Percentiles rank a stretch among this genome's conserved stretches.
Conservation (phyloP, 768 basidiomycete species). For the Daedaleopsis sinensis region DNA sequence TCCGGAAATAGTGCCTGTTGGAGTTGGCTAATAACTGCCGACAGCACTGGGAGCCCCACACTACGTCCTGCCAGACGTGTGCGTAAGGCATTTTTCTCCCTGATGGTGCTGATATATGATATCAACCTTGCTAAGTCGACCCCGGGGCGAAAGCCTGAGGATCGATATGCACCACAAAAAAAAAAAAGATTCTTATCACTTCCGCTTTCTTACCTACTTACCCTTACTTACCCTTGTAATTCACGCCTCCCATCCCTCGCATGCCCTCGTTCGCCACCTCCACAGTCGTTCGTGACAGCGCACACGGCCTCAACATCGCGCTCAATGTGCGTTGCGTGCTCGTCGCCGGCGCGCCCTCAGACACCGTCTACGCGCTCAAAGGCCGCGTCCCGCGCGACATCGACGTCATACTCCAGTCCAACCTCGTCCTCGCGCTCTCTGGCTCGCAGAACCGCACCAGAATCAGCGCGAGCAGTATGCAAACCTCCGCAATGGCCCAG, state of each 20-base stretch:
- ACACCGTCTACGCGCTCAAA: slow-evolving; percentile 34
- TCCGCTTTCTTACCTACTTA: background rate
- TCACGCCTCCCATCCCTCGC: background rate
- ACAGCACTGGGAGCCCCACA: too few species aligned
- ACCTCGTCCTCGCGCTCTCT: slow-evolving; percentile 54
- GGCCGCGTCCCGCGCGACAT: slow-evolving; percentile 40
- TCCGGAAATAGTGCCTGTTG: too few species aligned
- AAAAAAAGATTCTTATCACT: too few species aligned
- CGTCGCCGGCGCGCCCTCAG: slow-evolving; percentile 36
- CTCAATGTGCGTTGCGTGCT: slow-evolving; percentile 52
- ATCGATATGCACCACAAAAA: too few species aligned
- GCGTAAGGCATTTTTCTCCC: too few species aligned
- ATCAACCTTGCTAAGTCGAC: too few species aligned
- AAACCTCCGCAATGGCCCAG: slow-evolving; percentile 50
- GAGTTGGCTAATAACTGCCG: too few species aligned
- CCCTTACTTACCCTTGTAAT: background rate
- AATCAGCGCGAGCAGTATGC: slow-evolving; percentile 44
- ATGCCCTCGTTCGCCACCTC: slow-evolving; percentile 29
- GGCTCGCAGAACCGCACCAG: slow-evolving; percentile 51
- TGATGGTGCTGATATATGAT: too few species aligned
- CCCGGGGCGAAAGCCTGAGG: too few species aligned
- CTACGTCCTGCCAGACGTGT: too few species aligned
- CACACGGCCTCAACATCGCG: slow-evolving; percentile 46
- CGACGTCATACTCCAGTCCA: slow-evolving; percentile 53
- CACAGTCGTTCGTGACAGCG: slow-evolving; percentile 44